These are phyloP conservation scores for Lactarius akahatsu DNA, from an alignment of 768 basidiomycete species.

Conservation along the genomic window DNA sequence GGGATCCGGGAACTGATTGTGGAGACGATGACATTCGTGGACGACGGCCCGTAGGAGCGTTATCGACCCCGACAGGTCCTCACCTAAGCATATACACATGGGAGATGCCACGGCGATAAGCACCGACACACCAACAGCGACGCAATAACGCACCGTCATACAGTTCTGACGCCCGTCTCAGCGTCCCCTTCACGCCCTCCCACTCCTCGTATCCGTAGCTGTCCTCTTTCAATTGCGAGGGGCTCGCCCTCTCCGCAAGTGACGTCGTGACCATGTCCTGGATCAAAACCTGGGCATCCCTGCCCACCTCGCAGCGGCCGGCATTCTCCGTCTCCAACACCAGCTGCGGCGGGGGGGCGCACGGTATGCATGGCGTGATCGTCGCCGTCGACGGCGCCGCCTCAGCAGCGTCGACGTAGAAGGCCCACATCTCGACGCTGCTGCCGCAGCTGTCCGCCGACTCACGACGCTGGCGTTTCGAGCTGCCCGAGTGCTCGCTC, in stretches of 20 bases:
- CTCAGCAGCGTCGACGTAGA: constrained; percentile 15
- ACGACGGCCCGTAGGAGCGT: constrained; percentile 61
- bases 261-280: constrained; percentile 26
- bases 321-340: not conserved
- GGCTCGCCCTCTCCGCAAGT: constrained; percentile 19
- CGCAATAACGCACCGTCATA: constrained; percentile 51
- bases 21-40: constrained; percentile 67
- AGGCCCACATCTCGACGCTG: constrained; percentile 25
- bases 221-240: not conserved
- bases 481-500: constrained; percentile 31
- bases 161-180: constrained; percentile 52
- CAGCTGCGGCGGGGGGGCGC: not conserved
- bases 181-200: constrained; percentile 66
- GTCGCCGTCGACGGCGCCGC: not conserved
- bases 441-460: constrained; percentile 21
- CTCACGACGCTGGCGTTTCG: constrained; percentile 34
- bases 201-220: constrained; percentile 50
- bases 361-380: not conserved
- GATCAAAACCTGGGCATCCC: not conserved
- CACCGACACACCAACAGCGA: not conserved
- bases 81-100: constrained; percentile 35
- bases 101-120: constrained; percentile 7
- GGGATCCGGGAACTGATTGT: constrained; percentile 54
- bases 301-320: not conserved
- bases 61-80: constrained; percentile 49